These are phyloP conservation scores for Eucalyptus victrix DNA, from an alignment of 345 rosid species.

Conservation along the genomic window DNA sequence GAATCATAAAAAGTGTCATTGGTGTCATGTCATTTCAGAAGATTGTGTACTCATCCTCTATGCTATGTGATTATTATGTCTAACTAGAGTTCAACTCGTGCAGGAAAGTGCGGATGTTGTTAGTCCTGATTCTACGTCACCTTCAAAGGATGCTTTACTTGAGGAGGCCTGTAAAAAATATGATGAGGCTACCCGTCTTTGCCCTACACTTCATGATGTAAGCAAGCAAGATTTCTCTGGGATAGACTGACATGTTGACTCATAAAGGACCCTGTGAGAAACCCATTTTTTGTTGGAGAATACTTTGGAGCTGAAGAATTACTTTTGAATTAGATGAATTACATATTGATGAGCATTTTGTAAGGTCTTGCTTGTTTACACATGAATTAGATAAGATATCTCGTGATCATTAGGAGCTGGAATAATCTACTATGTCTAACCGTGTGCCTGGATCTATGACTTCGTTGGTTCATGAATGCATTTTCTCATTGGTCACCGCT, in stretches of 20 bases:
- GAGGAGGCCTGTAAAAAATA: conserved; percentile 98
- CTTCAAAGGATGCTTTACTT: conserved; percentile 90
- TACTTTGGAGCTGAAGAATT: not conserved
- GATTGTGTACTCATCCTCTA: not conserved
- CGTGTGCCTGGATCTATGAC: not conserved
- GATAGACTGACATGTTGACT: not conserved
- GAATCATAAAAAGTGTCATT: not conserved
- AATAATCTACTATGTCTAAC: not conserved
- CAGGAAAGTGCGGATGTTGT: conserved; percentile 99
- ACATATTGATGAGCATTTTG: not conserved
- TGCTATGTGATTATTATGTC: not conserved
- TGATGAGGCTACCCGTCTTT: conserved; percentile 83
- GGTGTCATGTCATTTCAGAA: not conserved
- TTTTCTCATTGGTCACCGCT: not conserved
- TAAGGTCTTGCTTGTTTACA: not conserved
- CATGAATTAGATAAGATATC: not conserved
- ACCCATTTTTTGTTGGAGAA: not conserved
- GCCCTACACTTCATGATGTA: conserved; percentile 97
- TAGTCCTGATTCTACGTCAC: conserved; percentile 77
- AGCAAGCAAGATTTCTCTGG: conserved; percentile 1
- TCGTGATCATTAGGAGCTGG: not conserved
- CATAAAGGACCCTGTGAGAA: not conserved
- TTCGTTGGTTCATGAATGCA: not conserved
- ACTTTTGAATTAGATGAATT: not conserved
- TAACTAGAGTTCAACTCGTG: not conserved